These are phyloP conservation scores for Artemisia annua DNA, from an alignment of 129 eudicot species.

Conservation along the genomic window DNA sequence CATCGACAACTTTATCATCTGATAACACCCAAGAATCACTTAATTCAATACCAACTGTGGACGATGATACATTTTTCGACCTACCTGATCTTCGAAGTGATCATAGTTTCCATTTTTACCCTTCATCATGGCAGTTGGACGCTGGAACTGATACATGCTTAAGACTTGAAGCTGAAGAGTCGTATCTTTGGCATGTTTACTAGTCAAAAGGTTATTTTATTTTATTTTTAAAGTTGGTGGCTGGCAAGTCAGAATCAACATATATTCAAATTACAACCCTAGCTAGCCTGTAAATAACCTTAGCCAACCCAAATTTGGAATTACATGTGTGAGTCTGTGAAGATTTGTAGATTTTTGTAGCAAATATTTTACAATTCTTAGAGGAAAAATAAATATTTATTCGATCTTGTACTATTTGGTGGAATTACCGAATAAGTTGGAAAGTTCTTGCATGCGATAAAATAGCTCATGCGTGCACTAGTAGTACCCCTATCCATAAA, in stretches of 20 bases:
- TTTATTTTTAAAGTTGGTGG: slow-evolving; percentile 6
- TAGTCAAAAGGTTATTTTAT: slow-evolving; percentile 6
- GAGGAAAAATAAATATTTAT: background rate
- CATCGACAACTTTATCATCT: slow-evolving; percentile 41
- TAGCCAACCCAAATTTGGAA: slow-evolving; percentile 17
- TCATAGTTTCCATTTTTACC: slow-evolving; percentile 26
- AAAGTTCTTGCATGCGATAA: no score
- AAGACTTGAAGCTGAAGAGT: slow-evolving; percentile 51
- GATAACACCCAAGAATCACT: slow-evolving; percentile 38
- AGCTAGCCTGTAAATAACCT: background rate
- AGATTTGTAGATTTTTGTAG: slow-evolving; percentile 9
- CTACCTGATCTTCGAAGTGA: slow-evolving; percentile 60
- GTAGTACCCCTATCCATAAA: no score
- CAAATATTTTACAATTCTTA: background rate
- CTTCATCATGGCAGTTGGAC: slow-evolving; percentile 53
- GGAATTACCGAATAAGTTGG: background rate
- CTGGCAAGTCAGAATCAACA: slow-evolving; percentile 14
- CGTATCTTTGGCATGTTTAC: slow-evolving; percentile 44
- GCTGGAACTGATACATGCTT: slow-evolving; percentile 48
- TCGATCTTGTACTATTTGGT: background rate
- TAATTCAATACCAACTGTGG: slow-evolving; percentile 30
- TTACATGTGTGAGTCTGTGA: slow-evolving; percentile 6
- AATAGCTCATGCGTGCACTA: no score
- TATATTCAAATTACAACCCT: background rate
- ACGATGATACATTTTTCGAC: slow-evolving; percentile 59